Evolutionary conservation across 306 rosid species (phyloP), one percentile per base, ranked within the genome.

Genomic region (Prosopis cineraria): DNA sequence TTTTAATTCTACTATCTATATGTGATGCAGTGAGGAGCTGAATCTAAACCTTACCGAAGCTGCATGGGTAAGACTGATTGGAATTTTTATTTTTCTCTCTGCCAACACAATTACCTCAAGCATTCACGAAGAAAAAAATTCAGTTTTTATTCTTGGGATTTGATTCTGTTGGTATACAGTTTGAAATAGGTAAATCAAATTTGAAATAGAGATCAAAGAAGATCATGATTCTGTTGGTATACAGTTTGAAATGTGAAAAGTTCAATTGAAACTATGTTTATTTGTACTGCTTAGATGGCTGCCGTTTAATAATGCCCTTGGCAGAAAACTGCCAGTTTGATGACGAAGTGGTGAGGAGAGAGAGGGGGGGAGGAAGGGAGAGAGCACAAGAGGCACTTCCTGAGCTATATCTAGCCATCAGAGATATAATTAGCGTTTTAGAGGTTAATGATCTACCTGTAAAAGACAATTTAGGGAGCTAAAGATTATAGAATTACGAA

Each of bases 21-120:
- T 82, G 63, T 74, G 68, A 40, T 90, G 94, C 88, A 95, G 98
- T 80, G 96, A 95, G 89, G 98, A 93, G 91, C 87, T 95, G 85
- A 56, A 88, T 87, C 89, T 95, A 59, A 93, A 95, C 87, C 84
- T 95, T 84, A 87, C 96, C 11, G 98, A 93, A 86, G 98, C 98
- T 47, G 98, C 98, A 10, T 93, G 98, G 99, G 98, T 95, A 87
- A 87, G 91, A 74, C 81, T 64, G 37, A 27, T 40, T 29, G 9
- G 53, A 55, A 6, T 43, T 29, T 78, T 37, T 77, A 34, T 58
- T 60, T 71, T 27, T 58, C 14, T 70, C 30, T 52, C 75, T 66
- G 63, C 60, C 33, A 68, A 43, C 70, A 59, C 58, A 36, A 25
- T 29, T 83, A 73, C 37, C n/a, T 72, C 70, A 37, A 27, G 70